These are phyloP conservation scores for Salix caprea DNA, from an alignment of 345 rosid genomes.

Conservation along the genomic window DNA sequence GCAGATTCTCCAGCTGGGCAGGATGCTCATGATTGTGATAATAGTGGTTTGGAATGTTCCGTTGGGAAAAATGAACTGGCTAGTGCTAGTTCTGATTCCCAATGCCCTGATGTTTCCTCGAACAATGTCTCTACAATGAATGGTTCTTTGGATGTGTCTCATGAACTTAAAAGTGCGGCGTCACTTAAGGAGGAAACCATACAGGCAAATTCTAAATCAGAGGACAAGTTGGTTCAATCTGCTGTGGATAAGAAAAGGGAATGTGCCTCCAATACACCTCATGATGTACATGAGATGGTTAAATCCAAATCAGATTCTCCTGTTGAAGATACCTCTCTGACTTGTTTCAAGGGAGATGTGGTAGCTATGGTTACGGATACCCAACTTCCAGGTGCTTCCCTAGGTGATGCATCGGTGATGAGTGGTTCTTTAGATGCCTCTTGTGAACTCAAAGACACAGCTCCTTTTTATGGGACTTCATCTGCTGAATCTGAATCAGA, in stretches of 20 bases:
- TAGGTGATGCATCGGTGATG: background rate
- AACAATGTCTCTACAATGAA: conserved; percentile 18
- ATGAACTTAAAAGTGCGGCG: conserved; percentile 11
- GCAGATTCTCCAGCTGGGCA: conserved; percentile 30
- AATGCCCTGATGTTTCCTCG: conserved; percentile 15
- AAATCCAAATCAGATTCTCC: conserved; percentile 11
- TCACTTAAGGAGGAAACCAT: conserved; percentile 13
- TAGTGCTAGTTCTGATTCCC: conserved; percentile 26
- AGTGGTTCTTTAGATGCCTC: conserved; percentile 18
- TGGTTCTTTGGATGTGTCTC: conserved; percentile 24
- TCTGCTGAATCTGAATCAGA: conserved; percentile 19
- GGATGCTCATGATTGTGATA: conserved; percentile 22
- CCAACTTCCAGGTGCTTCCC: background rate
- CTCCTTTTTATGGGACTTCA: conserved; percentile 20
- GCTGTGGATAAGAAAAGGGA: conserved; percentile 4
- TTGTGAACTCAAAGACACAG: conserved; percentile 21
- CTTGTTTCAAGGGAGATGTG: conserved; percentile 11
- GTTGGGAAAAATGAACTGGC: conserved; percentile 22
- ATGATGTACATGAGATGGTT: conserved; percentile 5
- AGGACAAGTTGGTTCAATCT: conserved; percentile 19
- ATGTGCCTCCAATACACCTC: background rate
- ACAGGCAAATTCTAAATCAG: conserved; percentile 15
- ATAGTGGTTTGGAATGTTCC: conserved; percentile 18
- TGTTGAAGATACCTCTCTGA: conserved; percentile 12
- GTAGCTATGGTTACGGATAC: background rate